Percentiles rank a stretch among this genome's conserved stretches.
Conservation (phyloP, 164 flowering plant species). For the Saururus chinensis region DNA sequence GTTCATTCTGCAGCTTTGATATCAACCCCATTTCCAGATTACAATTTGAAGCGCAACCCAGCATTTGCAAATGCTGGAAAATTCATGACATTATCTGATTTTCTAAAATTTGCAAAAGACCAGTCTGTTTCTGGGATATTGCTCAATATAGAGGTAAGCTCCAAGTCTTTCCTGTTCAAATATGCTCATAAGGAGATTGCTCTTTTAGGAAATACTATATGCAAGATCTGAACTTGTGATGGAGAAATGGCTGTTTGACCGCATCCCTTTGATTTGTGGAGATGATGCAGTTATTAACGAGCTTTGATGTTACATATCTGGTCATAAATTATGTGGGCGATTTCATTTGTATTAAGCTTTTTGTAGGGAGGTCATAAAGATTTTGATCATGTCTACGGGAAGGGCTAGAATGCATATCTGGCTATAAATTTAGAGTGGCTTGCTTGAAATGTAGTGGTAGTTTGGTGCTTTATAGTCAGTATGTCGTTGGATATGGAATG, state of each 20-base stretch:
- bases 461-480: too few relatives aligned
- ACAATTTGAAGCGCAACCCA: slow-evolving; percentile 19
- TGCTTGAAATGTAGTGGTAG: too few relatives aligned
- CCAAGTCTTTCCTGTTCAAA: neutral
- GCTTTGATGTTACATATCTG: too few relatives aligned
- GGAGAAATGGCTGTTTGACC: neutral
- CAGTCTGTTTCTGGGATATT: slow-evolving; percentile 26
- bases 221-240: neutral
- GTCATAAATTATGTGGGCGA: too few relatives aligned
- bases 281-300: too few relatives aligned
- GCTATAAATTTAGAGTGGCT: too few relatives aligned
- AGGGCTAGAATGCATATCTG: too few relatives aligned
- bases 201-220: neutral
- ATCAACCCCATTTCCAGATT: slow-evolving; percentile 12
- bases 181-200: neutral
- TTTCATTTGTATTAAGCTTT: too few relatives aligned
- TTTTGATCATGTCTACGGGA: too few relatives aligned
- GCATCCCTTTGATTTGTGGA: too few relatives aligned
- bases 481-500: too few relatives aligned
- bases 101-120: slow-evolving; percentile 20
- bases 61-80: slow-evolving; percentile 23
- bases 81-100: slow-evolving; percentile 20
- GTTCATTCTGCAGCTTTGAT: slow-evolving; percentile 21
- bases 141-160: slow-evolving; percentile 29
- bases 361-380: too few relatives aligned